Percentiles rank a stretch among this genome's conserved stretches.
Conservation (phyloP, 352 stramenopile genomes). For the Pythium folliculosum region DNA sequence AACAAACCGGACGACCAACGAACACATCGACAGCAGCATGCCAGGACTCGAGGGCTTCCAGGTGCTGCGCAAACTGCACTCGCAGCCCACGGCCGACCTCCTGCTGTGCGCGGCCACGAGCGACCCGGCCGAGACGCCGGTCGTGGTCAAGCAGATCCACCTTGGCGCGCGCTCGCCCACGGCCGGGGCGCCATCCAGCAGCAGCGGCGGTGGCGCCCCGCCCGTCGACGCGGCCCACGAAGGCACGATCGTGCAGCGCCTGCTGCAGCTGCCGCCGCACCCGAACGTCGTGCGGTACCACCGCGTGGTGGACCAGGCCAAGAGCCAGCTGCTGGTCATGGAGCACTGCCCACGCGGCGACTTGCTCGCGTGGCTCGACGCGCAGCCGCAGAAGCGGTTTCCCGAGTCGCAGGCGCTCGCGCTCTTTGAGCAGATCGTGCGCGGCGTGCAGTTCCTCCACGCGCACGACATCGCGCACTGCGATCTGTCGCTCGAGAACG, state of each 20-base stretch:
- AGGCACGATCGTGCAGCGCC: neutral
- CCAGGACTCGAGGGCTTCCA: neutral
- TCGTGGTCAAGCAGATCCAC: constrained; percentile 14
- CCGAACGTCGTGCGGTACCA: constrained; percentile 4
- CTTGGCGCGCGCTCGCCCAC: neutral
- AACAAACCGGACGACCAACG: too few relatives aligned
- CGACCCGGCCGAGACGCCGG: neutral
- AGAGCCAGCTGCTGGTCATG: neutral
- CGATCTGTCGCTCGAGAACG: constrained; percentile 28
- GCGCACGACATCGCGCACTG: constrained; percentile 21
- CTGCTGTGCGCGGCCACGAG: neutral
- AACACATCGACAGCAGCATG: neutral
- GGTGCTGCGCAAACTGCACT: constrained; percentile 3
- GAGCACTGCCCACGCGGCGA: constrained; percentile 6
- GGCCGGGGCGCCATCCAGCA: too few relatives aligned
- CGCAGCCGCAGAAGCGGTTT: constrained; percentile 11
- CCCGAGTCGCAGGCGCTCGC: constrained; percentile 1
- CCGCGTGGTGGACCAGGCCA: neutral
- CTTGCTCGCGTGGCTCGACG: constrained; percentile 7
- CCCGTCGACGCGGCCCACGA: neutral
- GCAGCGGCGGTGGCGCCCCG: too few relatives aligned
- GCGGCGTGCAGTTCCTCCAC: constrained; percentile 24
- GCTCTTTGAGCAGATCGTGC: constrained; percentile 11
- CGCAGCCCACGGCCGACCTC: constrained; percentile 1
- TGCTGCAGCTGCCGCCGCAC: constrained; percentile 5